A percentile compares a stretch with the other conserved stretches of the same genome.
These are phyloP conservation scores for Leptosphaerulina australis DNA, from an alignment of 2,329 filamentous ascomycete species.

Conservation along the genomic window DNA sequence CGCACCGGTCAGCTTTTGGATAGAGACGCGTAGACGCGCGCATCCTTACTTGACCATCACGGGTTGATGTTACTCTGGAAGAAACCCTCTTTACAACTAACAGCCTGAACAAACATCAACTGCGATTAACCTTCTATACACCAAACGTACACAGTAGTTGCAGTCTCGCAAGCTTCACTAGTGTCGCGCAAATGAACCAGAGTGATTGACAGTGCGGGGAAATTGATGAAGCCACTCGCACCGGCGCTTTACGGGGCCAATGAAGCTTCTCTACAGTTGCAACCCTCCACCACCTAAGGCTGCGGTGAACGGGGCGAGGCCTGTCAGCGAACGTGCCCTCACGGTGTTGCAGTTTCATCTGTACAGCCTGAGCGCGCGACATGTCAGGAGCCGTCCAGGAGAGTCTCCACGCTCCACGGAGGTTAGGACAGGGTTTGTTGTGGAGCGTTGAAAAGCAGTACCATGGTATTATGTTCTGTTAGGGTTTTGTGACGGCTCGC, in stretches of 20 bases:
- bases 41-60: conserved; percentile 8
- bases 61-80: neutral
- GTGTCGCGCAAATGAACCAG: conserved; percentile 24
- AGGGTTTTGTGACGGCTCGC: conserved; percentile 28
- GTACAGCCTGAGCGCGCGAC: conserved; percentile 12
- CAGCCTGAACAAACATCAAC: conserved; percentile 13
- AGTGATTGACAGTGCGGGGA: conserved; percentile 41
- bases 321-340: conserved; percentile 10
- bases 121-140: conserved; percentile 7
- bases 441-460: conserved; percentile 15
- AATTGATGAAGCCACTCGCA: conserved; percentile 26
- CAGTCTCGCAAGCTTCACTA: conserved; percentile 27
- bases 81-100: neutral
- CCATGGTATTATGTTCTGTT: conserved; percentile 3
- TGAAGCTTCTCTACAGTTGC: conserved; percentile 14
- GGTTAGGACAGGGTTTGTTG: conserved; percentile 17
- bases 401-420: conserved; percentile 13
- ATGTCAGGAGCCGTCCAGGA: conserved; percentile 4
- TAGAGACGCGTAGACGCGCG: conserved; percentile 20
- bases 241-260: conserved; percentile 23
- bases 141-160: conserved; percentile 4
- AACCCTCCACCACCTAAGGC: neutral
- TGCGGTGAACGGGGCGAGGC: conserved; percentile 4
- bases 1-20: conserved; percentile 13
- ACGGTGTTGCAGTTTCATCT: conserved; percentile 21